Evolutionary conservation across 2,329 filamentous ascomycete species (phyloP).

Genomic region (Decorospora gaudefroyi): DNA sequence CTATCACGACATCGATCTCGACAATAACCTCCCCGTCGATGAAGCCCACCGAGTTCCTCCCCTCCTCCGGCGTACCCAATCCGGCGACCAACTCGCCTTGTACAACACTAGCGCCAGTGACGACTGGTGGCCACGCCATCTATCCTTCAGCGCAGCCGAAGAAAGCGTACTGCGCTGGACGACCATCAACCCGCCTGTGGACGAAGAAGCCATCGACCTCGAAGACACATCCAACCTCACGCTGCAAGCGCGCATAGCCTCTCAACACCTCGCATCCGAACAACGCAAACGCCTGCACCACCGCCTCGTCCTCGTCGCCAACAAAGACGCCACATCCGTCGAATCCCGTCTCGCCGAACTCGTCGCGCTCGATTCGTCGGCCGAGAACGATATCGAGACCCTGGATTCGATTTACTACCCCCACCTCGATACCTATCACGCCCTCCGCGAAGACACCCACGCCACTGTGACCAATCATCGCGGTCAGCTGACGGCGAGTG

Average conservation of each 20-base stretch:
- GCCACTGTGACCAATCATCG: slow-evolving; percentile 73
- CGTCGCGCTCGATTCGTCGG: slow-evolving; percentile 63
- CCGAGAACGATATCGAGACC: slow-evolving; percentile 60
- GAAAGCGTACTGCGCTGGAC: slow-evolving; percentile 71
- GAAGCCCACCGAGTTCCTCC: slow-evolving; percentile 57
- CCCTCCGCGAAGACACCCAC: slow-evolving; percentile 67
- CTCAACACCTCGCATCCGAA: slow-evolving; percentile 53
- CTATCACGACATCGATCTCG: slow-evolving; percentile 63
- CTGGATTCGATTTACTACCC: slow-evolving; percentile 74
- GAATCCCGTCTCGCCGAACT: slow-evolving; percentile 61
- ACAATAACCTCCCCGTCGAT: slow-evolving; percentile 43
- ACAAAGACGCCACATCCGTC: slow-evolving; percentile 65
- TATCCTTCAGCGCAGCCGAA: slow-evolving; percentile 76
- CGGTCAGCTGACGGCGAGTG: slow-evolving; percentile 67
- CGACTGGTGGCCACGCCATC: slow-evolving; percentile 68
- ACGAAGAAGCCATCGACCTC: slow-evolving; percentile 28
- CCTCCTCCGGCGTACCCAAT: slow-evolving; percentile 66
- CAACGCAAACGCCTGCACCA: slow-evolving; percentile 67
- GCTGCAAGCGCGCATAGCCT: slow-evolving; percentile 40
- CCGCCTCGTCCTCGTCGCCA: slow-evolving; percentile 61
- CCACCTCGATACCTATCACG: slow-evolving; percentile 70
- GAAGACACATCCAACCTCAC: slow-evolving; percentile 44
- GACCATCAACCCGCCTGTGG: slow-evolving; percentile 23
- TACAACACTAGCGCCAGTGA: slow-evolving; percentile 55
- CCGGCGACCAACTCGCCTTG: slow-evolving; percentile 49